These are phyloP conservation scores for Tulasnella sp. DNA, from an alignment of 768 basidiomycete genomes.

Conservation along the genomic window DNA sequence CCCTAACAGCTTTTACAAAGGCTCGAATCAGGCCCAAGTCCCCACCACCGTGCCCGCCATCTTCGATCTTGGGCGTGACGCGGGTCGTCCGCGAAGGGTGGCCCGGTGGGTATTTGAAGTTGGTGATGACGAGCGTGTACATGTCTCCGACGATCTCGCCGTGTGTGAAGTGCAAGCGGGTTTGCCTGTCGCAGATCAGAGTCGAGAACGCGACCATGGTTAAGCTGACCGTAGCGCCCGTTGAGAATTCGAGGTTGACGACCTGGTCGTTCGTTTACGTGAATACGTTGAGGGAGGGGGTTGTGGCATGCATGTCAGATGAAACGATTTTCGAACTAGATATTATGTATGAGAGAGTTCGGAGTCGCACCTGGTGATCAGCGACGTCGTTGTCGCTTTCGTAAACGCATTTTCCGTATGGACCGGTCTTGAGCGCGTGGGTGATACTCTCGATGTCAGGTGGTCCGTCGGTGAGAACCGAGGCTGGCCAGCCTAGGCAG, in stretches of 20 bases:
- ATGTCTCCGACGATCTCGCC: constrained; percentile 90
- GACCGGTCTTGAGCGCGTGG: constrained; percentile 60
- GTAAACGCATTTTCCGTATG: constrained; percentile 82
- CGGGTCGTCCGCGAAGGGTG: constrained; percentile 35
- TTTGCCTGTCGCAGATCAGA: constrained; percentile 77
- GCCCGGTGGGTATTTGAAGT: constrained; percentile 48
- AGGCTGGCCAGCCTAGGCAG: constrained; percentile 58
- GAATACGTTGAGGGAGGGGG: not conserved
- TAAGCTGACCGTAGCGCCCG: constrained; percentile 76
- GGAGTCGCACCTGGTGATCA: constrained; percentile 65
- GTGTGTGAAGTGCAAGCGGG: constrained; percentile 76
- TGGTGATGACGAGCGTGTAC: constrained; percentile 65
- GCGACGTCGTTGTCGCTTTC: constrained; percentile 82
- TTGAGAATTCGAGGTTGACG: constrained; percentile 81
- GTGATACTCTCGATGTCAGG: constrained; percentile 86
- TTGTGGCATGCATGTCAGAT: not conserved
- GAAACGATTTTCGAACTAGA: not conserved
- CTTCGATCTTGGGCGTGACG: constrained; percentile 46
- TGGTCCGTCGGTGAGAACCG: constrained; percentile 67
- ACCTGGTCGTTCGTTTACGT: constrained; percentile 45
- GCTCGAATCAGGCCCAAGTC: constrained; percentile 69
- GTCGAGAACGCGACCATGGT: constrained; percentile 84
- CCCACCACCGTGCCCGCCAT: constrained; percentile 79
- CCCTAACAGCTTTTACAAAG: constrained; percentile 72
- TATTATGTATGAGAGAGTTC: too few species aligned